Evolutionary conservation across 2,329 filamentous ascomycete genomes (phyloP), one percentile per base, ranked within the genome.

Genomic region (Nigrospora oryzae): DNA sequence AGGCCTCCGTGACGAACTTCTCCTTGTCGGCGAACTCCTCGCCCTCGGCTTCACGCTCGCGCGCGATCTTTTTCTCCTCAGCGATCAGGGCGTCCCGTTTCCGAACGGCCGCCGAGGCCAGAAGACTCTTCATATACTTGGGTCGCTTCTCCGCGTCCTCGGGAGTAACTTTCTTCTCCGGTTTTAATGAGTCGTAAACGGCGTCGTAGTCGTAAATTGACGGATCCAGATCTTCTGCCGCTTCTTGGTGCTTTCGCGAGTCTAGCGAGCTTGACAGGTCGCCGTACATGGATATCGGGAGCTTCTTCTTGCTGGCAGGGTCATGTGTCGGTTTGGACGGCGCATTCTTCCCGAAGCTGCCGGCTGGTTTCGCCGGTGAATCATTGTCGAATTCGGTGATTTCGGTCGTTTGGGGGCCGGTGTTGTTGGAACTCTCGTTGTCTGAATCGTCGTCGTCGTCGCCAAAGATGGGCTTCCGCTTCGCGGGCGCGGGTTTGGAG

Each of bases 141-240:
- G 87, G 84, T 53, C 80, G 81, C 36, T 80, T 72, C 56, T 83
- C 77, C 2, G 69, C 64, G 4, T 76, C 74, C 43, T 66, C 64
- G 38, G 69, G 64, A 4, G 70, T 71, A 2, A 66, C 66, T 47
- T 75, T 74, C 53, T 79, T 75, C 47, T 81, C 74, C 14, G 79
- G 77, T 52, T 87, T 84, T 36, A 91, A 71, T 1, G 83, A 84
- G 54, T 91, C 86, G 66, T 89, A 90, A 17, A 88, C 85, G 2
- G 76, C 77, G 61, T 94, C 88, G 67, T 93, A 94, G 65, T 93
- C 87, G 69, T 90, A 93, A 53, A 93, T 82, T 40, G 79, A 83
- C 2, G 85, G 70, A 56, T 93, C 87, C 10, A 84, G 59, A 47
- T 79, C 73, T 49, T 81, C 71, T 2, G 85, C 86, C 14, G 79